These are phyloP conservation scores for Lasiodiplodia sp. DNA, from an alignment of 2,329 filamentous ascomycete species.

Conservation along the genomic window DNA sequence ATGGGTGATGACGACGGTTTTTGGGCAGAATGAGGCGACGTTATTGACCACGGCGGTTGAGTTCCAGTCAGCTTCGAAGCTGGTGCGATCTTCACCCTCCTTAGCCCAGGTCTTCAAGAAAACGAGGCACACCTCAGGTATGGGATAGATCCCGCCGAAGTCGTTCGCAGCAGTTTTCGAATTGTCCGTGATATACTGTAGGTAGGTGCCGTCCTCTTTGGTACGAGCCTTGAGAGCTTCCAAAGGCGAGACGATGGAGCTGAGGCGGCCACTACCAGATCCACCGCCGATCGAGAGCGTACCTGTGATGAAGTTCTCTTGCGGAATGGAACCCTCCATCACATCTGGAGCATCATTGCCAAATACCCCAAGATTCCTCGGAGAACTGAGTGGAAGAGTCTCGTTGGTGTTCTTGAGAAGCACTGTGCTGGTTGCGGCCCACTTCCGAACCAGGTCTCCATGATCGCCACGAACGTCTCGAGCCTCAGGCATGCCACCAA, in stretches of 20 bases:
- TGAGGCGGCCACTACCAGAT: constrained; percentile 48
- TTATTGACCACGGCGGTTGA: constrained; percentile 32
- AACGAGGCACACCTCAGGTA: constrained; percentile 61
- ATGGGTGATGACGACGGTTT: constrained; percentile 60
- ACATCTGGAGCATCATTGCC: constrained; percentile 56
- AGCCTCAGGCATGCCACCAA: constrained; percentile 23
- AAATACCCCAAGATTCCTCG: constrained; percentile 57
- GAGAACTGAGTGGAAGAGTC: constrained; percentile 60
- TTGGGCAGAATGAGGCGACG: constrained; percentile 56
- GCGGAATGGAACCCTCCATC: constrained; percentile 54
- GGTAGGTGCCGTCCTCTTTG: background rate
- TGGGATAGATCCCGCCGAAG: constrained; percentile 36
- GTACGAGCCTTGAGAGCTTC: constrained; percentile 48
- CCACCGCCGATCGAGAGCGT: constrained; percentile 54
- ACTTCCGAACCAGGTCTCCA: constrained; percentile 46
- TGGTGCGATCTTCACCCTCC: constrained; percentile 52
- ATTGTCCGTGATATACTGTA: constrained; percentile 15
- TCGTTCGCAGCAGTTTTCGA: background rate
- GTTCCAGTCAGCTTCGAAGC: constrained; percentile 53
- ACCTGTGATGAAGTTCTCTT: constrained; percentile 45
- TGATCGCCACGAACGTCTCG: constrained; percentile 45
- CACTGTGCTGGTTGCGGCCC: constrained; percentile 52
- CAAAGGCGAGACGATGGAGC: constrained; percentile 49
- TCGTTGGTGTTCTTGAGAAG: constrained; percentile 58
- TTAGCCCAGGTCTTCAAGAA: constrained; percentile 64